Evolutionary conservation across 352 stramenopile species (phyloP).

Genomic region (Globisporangium nodosum): DNA sequence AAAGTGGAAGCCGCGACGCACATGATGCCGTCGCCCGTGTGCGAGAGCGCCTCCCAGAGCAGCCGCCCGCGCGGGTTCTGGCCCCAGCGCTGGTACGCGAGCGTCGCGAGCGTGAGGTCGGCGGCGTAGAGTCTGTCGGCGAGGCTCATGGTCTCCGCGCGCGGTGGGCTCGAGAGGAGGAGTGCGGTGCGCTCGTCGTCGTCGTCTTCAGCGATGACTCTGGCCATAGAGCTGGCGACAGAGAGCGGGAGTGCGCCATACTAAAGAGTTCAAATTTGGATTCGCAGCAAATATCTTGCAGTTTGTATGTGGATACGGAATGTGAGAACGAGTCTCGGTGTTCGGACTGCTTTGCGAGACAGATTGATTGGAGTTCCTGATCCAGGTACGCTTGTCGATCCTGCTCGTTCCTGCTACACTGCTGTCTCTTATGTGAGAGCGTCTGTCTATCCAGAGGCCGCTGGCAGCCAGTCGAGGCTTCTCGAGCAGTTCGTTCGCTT

Average conservation of each 20-base stretch:
- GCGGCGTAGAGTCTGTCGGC: conserved; percentile 57
- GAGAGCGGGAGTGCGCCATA: neutral
- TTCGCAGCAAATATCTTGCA: too few species aligned
- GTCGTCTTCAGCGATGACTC: neutral
- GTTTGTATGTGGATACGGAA: neutral
- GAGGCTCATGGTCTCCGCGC: conserved; percentile 36
- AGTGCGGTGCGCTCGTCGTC: conserved; percentile 9
- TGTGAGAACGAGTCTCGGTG: too few species aligned
- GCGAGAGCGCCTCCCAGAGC: conserved; percentile 75
- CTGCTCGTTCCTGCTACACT: too few species aligned
- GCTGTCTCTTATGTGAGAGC: too few species aligned
- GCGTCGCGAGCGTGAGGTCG: conserved; percentile 68
- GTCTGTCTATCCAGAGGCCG: too few species aligned
- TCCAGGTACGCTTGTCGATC: too few species aligned
- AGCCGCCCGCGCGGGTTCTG: conserved; percentile 32
- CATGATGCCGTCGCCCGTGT: conserved; percentile 81
- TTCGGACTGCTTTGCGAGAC: too few species aligned
- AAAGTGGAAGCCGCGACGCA: conserved; percentile 21
- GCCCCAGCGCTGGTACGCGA: conserved; percentile 64
- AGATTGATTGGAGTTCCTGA: too few species aligned
- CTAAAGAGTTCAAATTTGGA: neutral
- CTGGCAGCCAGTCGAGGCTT: too few species aligned
- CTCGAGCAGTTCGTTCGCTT: too few species aligned
- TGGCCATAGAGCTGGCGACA: neutral
- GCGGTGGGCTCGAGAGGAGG: conserved; percentile 4